A percentile compares a stretch with the other conserved stretches of the same genome.
Conservation (phyloP, 441 rosid genomes). For the Daphne laureola region DNA sequence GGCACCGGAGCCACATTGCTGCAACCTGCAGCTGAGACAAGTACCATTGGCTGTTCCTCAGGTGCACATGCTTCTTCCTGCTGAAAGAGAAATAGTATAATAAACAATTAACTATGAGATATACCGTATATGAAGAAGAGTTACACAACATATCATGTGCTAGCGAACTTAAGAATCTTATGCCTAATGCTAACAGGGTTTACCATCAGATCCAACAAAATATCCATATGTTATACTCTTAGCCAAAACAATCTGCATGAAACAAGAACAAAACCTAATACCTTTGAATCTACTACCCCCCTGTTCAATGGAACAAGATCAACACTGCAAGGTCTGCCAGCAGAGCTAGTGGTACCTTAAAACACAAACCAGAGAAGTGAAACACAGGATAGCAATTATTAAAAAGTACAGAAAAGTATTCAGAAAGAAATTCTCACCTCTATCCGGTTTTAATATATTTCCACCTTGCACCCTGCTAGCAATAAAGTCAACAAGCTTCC, state of each 20-base stretch:
- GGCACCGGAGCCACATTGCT: conserved; percentile 18
- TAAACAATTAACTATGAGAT: not conserved
- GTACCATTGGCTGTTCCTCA: conserved; percentile 20
- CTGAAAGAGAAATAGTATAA: conserved; percentile 8
- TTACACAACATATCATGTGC: no score
- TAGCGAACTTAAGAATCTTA: no score
- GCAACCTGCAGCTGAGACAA: conserved; percentile 26
- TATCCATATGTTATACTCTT: no score
- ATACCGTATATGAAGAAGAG: no score
- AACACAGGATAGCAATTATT: conserved; percentile 8
- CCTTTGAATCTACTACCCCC: conserved; percentile 29
- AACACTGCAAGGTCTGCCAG: conserved; percentile 19
- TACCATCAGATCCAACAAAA: no score
- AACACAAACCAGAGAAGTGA: conserved; percentile 15
- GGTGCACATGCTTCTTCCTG: conserved; percentile 22
- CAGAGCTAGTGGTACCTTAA: conserved; percentile 18
- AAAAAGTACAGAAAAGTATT: conserved; percentile 1
- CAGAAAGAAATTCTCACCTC: conserved; percentile 29
- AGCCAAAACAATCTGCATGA: no score
- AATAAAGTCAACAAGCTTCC: conserved; percentile 53
- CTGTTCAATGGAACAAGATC: conserved; percentile 15
- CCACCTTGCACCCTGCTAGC: conserved; percentile 36
- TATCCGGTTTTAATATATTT: conserved; percentile 16
- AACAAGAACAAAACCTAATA: conserved; percentile 19
- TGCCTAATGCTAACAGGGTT: no score